Conservation (phyloP, 1,139 yeast species). For the Taiozyma sp. region DNA sequence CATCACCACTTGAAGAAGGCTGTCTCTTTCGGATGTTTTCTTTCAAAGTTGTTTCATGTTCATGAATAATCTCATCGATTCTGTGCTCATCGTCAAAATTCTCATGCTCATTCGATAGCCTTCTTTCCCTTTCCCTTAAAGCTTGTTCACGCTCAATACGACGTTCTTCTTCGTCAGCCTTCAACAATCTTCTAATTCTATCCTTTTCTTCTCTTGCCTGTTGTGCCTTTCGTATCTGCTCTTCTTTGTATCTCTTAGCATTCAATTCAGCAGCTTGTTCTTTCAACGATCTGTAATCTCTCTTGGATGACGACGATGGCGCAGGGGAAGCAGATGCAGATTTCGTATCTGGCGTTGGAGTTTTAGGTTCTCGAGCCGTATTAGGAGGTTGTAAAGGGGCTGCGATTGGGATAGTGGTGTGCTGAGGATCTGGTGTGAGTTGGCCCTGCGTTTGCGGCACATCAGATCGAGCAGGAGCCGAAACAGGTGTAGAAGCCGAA, state of each 20-base stretch:
- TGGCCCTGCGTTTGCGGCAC: not conserved
- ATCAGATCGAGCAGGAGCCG: not conserved
- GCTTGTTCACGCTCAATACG: constrained; percentile 14
- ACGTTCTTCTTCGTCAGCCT: constrained; percentile 48
- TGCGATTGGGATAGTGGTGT: constrained; percentile 7
- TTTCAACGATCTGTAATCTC: constrained; percentile 25
- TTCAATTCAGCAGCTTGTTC: constrained; percentile 35
- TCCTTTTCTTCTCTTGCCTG: constrained; percentile 44
- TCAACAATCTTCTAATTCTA: constrained; percentile 44
- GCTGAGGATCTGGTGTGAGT: not conserved
- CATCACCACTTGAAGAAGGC: constrained; percentile 9
- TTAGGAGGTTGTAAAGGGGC: not conserved
- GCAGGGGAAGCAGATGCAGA: constrained; percentile 2
- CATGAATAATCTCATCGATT: constrained; percentile 13
- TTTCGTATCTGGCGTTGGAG: not conserved
- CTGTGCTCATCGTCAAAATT: constrained; percentile 10
- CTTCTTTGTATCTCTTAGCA: constrained; percentile 36
- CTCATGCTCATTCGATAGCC: constrained; percentile 15
- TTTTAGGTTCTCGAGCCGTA: not conserved
- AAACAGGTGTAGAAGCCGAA: not conserved
- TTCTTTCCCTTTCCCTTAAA: constrained; percentile 12
- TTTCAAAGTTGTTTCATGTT: constrained; percentile 10
- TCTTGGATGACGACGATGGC: constrained; percentile 4
- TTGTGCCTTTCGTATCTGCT: constrained; percentile 32
- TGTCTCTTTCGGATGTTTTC: constrained; percentile 16